A percentile compares a stretch with the other conserved stretches of the same genome.
These are phyloP conservation scores for Colletotrichum shisoi DNA, from an alignment of 2,329 filamentous ascomycete species.

Conservation along the genomic window DNA sequence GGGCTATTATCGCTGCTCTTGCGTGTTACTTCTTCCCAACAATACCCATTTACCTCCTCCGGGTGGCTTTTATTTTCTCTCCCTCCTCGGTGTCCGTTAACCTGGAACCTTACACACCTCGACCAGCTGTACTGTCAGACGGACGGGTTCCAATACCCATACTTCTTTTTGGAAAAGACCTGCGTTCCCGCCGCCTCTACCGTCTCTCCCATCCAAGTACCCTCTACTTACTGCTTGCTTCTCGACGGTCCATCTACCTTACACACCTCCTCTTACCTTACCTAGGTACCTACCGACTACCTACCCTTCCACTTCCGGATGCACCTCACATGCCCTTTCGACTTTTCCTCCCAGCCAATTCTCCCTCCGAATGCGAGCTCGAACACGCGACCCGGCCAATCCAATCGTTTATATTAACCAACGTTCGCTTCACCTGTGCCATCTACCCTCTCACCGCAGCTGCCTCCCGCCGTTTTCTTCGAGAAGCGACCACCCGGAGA, in stretches of 20 bases:
- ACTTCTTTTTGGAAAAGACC: neutral
- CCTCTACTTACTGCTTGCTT: too few relatives aligned
- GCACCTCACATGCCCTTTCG: conserved; percentile 22
- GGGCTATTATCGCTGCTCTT: conserved; percentile 31
- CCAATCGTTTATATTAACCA: neutral
- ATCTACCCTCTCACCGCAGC: neutral
- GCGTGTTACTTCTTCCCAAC: neutral
- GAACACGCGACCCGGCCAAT: conserved; percentile 11
- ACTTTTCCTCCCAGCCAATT: neutral
- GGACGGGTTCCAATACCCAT: neutral
- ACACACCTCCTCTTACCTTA: neutral
- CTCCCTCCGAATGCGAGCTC: conserved; percentile 25
- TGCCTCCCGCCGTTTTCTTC: conserved; percentile 2
- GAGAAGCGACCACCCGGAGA: conserved; percentile 21
- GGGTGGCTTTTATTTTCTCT: neutral
- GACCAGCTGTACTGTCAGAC: neutral
- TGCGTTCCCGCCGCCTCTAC: neutral
- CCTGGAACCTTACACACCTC: conserved; percentile 12
- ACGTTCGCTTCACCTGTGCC: neutral
- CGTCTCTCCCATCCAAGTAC: conserved; percentile 1
- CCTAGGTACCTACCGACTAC: too few relatives aligned
- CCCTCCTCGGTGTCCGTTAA: neutral
- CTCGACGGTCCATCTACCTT: neutral
- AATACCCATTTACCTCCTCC: neutral
- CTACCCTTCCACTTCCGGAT: conserved; percentile 2